These are phyloP conservation scores for Xylaria telfairii DNA, from an alignment of 495 filamentous ascomycete genomes.

Conservation along the genomic window DNA sequence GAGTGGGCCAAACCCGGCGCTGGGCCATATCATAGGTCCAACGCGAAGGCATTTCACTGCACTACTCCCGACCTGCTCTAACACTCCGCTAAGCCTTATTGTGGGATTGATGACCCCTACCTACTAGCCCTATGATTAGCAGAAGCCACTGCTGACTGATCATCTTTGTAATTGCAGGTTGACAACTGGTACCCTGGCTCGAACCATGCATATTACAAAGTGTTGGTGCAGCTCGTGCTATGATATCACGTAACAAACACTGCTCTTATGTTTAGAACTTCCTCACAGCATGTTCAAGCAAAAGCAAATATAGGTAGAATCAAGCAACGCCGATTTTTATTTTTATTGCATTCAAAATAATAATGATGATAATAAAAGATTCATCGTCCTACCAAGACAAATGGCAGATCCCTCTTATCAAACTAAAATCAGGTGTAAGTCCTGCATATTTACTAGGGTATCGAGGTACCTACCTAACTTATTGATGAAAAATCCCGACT, in stretches of 20 bases:
- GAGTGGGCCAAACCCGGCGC: background rate
- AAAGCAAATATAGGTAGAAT: background rate
- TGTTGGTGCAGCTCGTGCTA: background rate
- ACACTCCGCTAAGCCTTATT: slow-evolving; percentile 17
- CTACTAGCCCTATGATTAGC: slow-evolving; percentile 16
- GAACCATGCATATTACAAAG: background rate
- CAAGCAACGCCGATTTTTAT: background rate
- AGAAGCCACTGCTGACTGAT: slow-evolving; percentile 21
- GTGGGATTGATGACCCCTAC: slow-evolving; percentile 11
- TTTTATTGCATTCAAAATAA: too few relatives aligned
- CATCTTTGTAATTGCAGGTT: slow-evolving; percentile 22
- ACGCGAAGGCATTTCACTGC: background rate
- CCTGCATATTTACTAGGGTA: background rate
- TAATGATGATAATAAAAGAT: background rate
- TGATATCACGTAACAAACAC: slow-evolving; percentile 12
- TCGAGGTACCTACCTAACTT: background rate
- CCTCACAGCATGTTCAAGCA: background rate
- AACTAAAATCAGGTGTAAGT: background rate
- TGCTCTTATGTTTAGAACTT: background rate
- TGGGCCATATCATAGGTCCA: background rate
- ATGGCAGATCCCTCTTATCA: background rate
- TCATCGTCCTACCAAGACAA: background rate
- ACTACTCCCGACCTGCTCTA: background rate
- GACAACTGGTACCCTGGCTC: background rate
- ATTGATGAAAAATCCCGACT: background rate